phyloP scores from a whole-genome alignment of 106 monocot species.

The Allium cepa region DNA sequence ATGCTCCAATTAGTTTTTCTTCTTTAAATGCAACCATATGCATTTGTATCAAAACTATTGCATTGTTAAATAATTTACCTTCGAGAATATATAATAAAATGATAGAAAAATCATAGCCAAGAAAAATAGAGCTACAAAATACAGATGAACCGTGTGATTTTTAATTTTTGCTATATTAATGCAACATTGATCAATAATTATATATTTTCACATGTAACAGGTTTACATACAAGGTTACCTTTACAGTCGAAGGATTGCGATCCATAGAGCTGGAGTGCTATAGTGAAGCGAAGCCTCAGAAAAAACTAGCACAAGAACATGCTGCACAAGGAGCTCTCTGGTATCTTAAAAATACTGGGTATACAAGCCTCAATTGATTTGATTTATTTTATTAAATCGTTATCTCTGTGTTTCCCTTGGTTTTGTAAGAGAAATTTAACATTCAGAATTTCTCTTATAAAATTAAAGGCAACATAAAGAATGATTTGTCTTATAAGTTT shows the following conservation, averaged over 20 bases:
- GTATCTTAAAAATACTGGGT: slow-evolving; percentile 58
- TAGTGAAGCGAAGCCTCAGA: slow-evolving; percentile 49
- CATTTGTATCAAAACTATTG: too few species aligned
- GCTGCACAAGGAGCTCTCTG: slow-evolving; percentile 82
- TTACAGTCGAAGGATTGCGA: slow-evolving; percentile 22
- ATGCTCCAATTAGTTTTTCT: too few species aligned
- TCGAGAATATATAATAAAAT: not conserved
- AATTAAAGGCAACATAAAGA: slow-evolving; percentile 5
- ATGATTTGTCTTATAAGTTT: slow-evolving; percentile 1
- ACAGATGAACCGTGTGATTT: not conserved
- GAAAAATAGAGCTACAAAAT: not conserved
- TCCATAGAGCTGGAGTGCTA: slow-evolving; percentile 47
- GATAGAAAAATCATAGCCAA: not conserved
- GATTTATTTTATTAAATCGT: not conserved
- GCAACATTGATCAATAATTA: not conserved
- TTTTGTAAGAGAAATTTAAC: slow-evolving; percentile 1
- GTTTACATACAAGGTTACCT: slow-evolving; percentile 59
- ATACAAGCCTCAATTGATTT: not conserved
- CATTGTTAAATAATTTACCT: not conserved
- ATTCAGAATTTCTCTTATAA: not conserved
- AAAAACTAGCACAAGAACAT: slow-evolving; percentile 75
- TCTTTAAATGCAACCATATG: too few species aligned
- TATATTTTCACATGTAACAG: slow-evolving; percentile 17
- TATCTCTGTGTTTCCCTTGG: slow-evolving; percentile 3
- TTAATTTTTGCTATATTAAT: not conserved